These are phyloP conservation scores for Arthrocladium fulminans DNA, from an alignment of 2,329 filamentous ascomycete species.

Conservation along the genomic window DNA sequence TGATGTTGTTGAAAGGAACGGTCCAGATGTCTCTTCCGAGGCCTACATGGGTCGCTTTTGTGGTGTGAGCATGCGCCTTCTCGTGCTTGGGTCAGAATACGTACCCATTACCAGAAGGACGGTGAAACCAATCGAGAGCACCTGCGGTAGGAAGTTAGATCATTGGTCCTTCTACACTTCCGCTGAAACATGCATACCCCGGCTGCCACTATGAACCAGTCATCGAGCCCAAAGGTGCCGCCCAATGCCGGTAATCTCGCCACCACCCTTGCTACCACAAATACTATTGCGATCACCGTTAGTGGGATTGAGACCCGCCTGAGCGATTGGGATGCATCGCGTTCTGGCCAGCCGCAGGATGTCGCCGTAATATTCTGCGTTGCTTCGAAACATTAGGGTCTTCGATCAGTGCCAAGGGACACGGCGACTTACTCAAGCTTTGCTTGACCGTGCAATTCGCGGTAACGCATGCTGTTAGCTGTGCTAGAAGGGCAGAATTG, in stretches of 20 bases:
- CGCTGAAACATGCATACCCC: too few relatives aligned
- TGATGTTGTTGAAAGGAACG: slow-evolving; percentile 36
- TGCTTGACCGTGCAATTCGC: slow-evolving; percentile 31
- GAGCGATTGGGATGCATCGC: slow-evolving; percentile 24
- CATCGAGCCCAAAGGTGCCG: slow-evolving; percentile 33
- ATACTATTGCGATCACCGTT: slow-evolving; percentile 28
- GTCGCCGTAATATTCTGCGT: slow-evolving; percentile 35
- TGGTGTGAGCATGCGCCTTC: too few relatives aligned
- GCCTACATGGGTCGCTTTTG: too few relatives aligned
- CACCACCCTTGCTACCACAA: slow-evolving; percentile 26
- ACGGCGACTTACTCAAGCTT: slow-evolving; percentile 26
- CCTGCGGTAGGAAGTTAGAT: too few relatives aligned
- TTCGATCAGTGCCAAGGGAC: slow-evolving; percentile 4
- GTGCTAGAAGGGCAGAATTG: slow-evolving; percentile 26
- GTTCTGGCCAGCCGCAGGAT: slow-evolving; percentile 31
- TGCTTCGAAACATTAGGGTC: slow-evolving; percentile 19
- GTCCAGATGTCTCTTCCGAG: slow-evolving; percentile 41
- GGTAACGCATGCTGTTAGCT: slow-evolving; percentile 29
- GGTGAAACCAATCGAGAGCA: too few relatives aligned
- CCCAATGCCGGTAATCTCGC: slow-evolving; percentile 30
- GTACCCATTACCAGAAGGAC: neutral
- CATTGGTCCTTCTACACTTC: too few relatives aligned
- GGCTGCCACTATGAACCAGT: slow-evolving; percentile 27
- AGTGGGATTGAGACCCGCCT: slow-evolving; percentile 26
- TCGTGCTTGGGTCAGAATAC: slow-evolving; percentile 26